These are phyloP conservation scores for Niebla homalea DNA, from an alignment of 495 filamentous ascomycete genomes.

Conservation along the genomic window DNA sequence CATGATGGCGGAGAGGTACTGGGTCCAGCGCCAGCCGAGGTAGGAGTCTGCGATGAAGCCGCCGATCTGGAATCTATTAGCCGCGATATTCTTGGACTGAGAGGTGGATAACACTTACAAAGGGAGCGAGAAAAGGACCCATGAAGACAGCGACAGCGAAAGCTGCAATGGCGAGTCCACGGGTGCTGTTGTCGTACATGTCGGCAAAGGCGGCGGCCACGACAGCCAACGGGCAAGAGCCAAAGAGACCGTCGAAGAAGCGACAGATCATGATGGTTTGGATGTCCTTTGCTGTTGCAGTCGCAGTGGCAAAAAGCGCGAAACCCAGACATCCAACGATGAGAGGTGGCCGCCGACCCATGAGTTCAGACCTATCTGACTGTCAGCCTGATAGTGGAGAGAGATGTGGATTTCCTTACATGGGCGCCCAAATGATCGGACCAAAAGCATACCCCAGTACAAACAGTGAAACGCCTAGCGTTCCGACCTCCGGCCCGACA, in stretches of 20 bases:
- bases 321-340: slow-evolving; percentile 44
- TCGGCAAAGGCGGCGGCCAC: slow-evolving; percentile 48
- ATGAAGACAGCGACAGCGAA: slow-evolving; percentile 42
- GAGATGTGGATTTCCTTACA: neutral
- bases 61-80: slow-evolving; percentile 26
- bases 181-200: slow-evolving; percentile 45
- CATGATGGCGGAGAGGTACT: slow-evolving; percentile 50
- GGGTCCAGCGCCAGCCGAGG: slow-evolving; percentile 52
- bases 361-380: slow-evolving; percentile 29
- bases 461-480: slow-evolving; percentile 37
- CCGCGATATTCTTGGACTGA: too few species aligned
- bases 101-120: neutral
- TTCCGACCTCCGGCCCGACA: slow-evolving; percentile 32
- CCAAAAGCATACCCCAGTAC: slow-evolving; percentile 40
- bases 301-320: slow-evolving; percentile 48
- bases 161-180: slow-evolving; percentile 45
- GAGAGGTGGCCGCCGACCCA: slow-evolving; percentile 42
- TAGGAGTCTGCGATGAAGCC: slow-evolving; percentile 43
- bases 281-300: slow-evolving; percentile 46
- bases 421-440: slow-evolving; percentile 43
- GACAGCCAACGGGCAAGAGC: slow-evolving; percentile 48
- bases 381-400: too few species aligned
- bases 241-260: slow-evolving; percentile 49
- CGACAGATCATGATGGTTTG: slow-evolving; percentile 46
- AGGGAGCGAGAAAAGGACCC: slow-evolving; percentile 40